Evolutionary conservation across 148 eudicot genomes (phyloP).

Genomic region (Euryodendron excelsum): DNA sequence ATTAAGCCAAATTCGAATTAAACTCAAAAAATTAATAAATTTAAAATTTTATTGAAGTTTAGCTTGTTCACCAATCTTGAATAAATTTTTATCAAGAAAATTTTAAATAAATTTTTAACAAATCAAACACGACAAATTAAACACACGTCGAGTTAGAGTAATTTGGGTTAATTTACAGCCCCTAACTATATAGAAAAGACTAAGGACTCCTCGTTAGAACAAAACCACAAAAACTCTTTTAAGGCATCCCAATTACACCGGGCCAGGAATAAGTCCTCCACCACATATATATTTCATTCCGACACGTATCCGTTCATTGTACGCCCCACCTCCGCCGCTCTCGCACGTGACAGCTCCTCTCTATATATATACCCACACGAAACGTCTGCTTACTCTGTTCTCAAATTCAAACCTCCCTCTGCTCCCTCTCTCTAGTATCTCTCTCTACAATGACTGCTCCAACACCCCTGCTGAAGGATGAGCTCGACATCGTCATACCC

Average conservation of each 20-base stretch:
- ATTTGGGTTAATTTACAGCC: too few species aligned
- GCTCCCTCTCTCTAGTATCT: not conserved
- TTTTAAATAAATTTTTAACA: too few species aligned
- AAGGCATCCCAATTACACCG: conserved; percentile 1
- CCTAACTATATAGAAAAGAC: too few species aligned
- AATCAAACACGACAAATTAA: too few species aligned
- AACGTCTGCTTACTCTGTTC: not conserved
- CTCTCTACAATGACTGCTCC: conserved; percentile 25
- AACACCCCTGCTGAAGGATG: conserved; percentile 40
- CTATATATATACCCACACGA: not conserved
- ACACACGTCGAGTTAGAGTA: too few species aligned
- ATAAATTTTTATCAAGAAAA: too few species aligned
- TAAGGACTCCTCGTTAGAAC: too few species aligned
- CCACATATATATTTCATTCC: not conserved
- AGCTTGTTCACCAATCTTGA: too few species aligned
- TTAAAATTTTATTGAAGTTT: too few species aligned
- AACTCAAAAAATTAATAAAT: too few species aligned
- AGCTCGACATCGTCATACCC: conserved; percentile 70
- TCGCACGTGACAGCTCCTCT: not conserved
- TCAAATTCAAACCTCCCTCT: not conserved
- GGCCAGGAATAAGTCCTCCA: not conserved
- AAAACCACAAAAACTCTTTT: not conserved
- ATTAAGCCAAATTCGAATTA: too few species aligned
- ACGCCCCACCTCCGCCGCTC: not conserved
- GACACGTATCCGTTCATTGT: too few species aligned